Evolutionary conservation across 495 filamentous ascomycete genomes (phyloP).

Genomic region (Clavariopsis aquatica): DNA sequence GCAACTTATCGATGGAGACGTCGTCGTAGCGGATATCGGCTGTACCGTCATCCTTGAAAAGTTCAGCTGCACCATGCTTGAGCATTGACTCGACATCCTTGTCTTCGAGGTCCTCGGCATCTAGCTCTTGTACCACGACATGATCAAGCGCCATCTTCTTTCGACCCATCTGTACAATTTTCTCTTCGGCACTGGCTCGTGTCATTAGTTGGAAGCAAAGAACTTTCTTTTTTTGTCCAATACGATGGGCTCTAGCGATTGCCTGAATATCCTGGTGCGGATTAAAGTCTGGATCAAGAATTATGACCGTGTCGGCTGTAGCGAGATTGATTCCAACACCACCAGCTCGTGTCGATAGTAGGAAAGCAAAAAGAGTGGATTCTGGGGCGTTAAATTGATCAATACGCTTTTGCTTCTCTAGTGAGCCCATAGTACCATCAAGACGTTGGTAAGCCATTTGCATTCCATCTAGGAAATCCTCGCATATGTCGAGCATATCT

Average conservation of each 20-base stretch:
- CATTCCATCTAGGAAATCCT: slow-evolving; percentile 82
- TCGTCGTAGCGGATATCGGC: slow-evolving; percentile 75
- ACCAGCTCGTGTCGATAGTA: slow-evolving; percentile 90
- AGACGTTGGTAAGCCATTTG: slow-evolving; percentile 73
- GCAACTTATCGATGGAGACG: slow-evolving; percentile 77
- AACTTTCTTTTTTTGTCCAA: slow-evolving; percentile 94
- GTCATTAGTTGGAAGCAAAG: slow-evolving; percentile 94
- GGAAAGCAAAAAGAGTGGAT: slow-evolving; percentile 81
- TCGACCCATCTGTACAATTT: slow-evolving; percentile 92
- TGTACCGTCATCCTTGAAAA: slow-evolving; percentile 72
- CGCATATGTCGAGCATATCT: slow-evolving; percentile 80
- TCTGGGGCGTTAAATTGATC: slow-evolving; percentile 87
- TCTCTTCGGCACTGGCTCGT: slow-evolving; percentile 84
- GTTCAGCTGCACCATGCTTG: slow-evolving; percentile 78
- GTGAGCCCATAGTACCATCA: slow-evolving; percentile 74
- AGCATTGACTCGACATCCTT: slow-evolving; percentile 86
- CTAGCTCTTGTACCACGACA: slow-evolving; percentile 87
- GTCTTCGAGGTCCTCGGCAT: slow-evolving; percentile 69
- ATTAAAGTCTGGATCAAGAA: slow-evolving; percentile 97
- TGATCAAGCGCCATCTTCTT: slow-evolving; percentile 95
- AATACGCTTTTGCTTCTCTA: slow-evolving; percentile 91
- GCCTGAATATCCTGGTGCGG: slow-evolving; percentile 98
- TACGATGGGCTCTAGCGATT: slow-evolving; percentile 88
- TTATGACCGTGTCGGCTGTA: slow-evolving; percentile 96
- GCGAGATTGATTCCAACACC: slow-evolving; percentile 98